Evolutionary conservation across 345 rosid species (phyloP), one percentile per base, ranked within the genome.

Genomic region (Capsella bursapastoris): DNA sequence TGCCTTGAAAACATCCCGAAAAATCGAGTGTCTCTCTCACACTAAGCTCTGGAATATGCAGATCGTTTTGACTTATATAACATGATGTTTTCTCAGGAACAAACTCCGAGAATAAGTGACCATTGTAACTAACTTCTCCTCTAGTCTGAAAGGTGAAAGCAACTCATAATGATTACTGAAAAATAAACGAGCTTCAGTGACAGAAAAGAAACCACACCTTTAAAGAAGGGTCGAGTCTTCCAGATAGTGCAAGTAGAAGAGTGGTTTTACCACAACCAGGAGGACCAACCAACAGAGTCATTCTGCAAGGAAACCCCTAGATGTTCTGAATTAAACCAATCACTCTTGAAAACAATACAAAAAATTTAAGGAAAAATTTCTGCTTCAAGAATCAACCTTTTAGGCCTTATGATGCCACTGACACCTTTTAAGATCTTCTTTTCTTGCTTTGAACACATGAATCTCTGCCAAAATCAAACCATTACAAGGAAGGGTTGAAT

Each of bases 21-120:
- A 87, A 93, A 34, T 88, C 89, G 75, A 93, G 73, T 10, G 97
- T 90, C 72, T 90, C 98, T 68, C 93, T 84, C 0, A 93, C 93
- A 15, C 87, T 89, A 86, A 90, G 72, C 75, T 90, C 93, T 38
- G 82, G 87, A 14, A 85, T 83, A 43, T 93, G 98, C 15, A 86
- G 71, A 83, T 93, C 98, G 35, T 85, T 80, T 67, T 93, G 97
- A 71, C 93, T 86, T 56, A 87, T 81, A 69, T 78, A 81, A 6
- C 79, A 77, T 11, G 84, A 53, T 47, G 81, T 77, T 65, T 66
- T 76, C 34, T 69, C 74, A 0, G 84, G 77, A 50, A 83, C 72
- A 70, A 83, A 83, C 57, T 85, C 90, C 63, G 65, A 83, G 70
- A 67, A 14, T 16, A 68, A 38, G 64, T 84, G 82, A 16, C 86